Base-by-base conservation (phyloP, 345 rosid genomes). In the Salix dunnii region DNA sequence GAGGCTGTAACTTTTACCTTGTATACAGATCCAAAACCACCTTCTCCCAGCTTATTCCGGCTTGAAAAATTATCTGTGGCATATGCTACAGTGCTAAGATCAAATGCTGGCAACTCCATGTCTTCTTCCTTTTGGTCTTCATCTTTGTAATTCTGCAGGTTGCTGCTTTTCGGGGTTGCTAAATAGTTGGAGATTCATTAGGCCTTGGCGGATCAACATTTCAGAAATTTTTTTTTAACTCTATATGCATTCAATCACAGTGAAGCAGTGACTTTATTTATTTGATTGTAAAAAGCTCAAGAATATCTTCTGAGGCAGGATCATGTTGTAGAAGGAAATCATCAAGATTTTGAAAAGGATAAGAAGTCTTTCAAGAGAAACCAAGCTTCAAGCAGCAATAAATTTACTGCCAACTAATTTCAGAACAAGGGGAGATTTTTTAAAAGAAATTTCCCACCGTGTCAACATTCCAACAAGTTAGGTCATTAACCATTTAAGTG, bases 1-100 rank as follows among this genome's bases (percentile, higher is more conserved):
- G 65, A 21, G 31, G 31, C 0, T 4, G 5, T 35, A 13, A 25
- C 21, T 36, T 14, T 68, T 31, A 82, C 84, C 81, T 82, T 77
- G 71, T 74, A 78, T 0, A 82, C 80, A 67, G 83, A 77, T 67
- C 89, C 43, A 40, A 40, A 40, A 40, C 43, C 43, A 40, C 43
- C 43, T 40, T 40, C 43, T 40, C 43, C 43, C 28, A 82, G 80
- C 72, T 80, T 75, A 30, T 78, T 86, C 4, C 33, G 20, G 1
- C 10, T 31, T 0, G 83, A 80, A 46, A 84, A 86, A 14, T 74
- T 67, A 4, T 82, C 5, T 0, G 87, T 81, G 31, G 87, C 79
- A 35, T 70, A 46, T 25, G 51, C 67, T 69, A 76, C 21, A 7
- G 48, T 31, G 30, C 28, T 25, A 30, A 76, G 30, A 30, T 70